Evolutionary conservation across 257 asterid species (phyloP).

Genomic region (Knoxia roxburghii): DNA sequence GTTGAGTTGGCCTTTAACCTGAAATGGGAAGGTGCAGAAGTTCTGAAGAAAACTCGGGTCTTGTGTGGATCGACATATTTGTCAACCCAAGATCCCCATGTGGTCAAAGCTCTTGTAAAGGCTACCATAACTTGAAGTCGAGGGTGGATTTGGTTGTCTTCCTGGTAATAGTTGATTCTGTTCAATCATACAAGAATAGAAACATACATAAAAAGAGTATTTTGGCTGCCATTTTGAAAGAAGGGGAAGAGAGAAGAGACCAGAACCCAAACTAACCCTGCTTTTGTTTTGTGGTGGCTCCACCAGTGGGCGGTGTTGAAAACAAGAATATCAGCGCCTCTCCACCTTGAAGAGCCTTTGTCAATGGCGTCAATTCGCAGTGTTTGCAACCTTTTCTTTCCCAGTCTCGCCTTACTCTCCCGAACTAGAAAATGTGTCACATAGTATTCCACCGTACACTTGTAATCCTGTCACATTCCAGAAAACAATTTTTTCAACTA

Average conservation of each 20-base stretch:
- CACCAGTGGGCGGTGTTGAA: constrained; percentile 98
- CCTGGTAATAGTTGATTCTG: constrained; percentile 89
- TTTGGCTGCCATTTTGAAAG: too few relatives aligned
- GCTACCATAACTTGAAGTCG: constrained; percentile 64
- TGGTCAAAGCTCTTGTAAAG: constrained; percentile 53
- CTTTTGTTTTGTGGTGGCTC: constrained; percentile 79
- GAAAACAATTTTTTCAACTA: background rate
- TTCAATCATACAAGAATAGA: background rate
- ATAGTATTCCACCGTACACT: constrained; percentile 75
- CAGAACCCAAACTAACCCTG: constrained; percentile 44
- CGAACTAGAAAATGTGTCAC: constrained; percentile 79
- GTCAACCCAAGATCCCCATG: constrained; percentile 91
- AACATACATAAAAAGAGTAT: background rate
- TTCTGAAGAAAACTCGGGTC: constrained; percentile 78
- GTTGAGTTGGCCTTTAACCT: constrained; percentile 42
- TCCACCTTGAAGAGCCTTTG: constrained; percentile 87
- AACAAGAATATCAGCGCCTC: constrained; percentile 76
- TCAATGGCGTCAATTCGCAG: constrained; percentile 73
- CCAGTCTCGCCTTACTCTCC: constrained; percentile 78
- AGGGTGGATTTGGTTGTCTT: constrained; percentile 62
- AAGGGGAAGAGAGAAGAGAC: background rate
- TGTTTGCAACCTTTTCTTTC: constrained; percentile 60
- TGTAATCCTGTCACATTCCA: constrained; percentile 58
- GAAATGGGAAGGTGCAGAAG: constrained; percentile 96
- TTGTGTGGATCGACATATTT: constrained; percentile 52